Conservation (phyloP, 441 rosid species). For the Pelargonium citronellum region DNA sequence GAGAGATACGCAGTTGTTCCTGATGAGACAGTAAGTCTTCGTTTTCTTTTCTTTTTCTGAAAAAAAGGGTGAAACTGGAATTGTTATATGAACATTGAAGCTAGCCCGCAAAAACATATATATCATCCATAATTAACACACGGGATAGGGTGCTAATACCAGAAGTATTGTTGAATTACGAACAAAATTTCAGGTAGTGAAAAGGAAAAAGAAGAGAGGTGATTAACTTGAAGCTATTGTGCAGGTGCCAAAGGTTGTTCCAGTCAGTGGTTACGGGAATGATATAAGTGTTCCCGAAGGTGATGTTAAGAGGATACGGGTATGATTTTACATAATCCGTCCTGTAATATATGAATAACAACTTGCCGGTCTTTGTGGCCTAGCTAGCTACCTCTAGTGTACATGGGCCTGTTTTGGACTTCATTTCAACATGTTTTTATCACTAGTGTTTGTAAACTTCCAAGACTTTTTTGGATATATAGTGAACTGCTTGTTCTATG, state of each 20-base stretch:
- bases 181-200: not conserved
- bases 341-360: too few relatives aligned
- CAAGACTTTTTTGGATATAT: too few relatives aligned
- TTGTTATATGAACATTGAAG: not conserved
- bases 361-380: too few relatives aligned
- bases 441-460: too few relatives aligned
- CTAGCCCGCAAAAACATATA: not conserved
- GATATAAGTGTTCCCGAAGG: conserved; percentile 67
- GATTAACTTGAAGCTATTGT: conserved; percentile 6
- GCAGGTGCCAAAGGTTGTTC: conserved; percentile 38
- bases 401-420: too few relatives aligned
- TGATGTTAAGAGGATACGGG: conserved; percentile 57
- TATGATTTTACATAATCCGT: conserved; percentile 20
- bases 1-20: conserved; percentile 96
- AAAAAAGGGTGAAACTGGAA: not conserved
- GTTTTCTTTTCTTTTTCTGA: not conserved
- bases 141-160: not conserved
- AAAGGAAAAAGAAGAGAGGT: too few relatives aligned
- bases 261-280: conserved; percentile 37
- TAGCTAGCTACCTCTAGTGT: too few relatives aligned
- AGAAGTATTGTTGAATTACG: not conserved
- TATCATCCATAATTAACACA: too few relatives aligned
- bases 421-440: too few relatives aligned
- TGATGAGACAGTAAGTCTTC: conserved; percentile 59
- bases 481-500: too few relatives aligned